Evolutionary conservation across 2,329 filamentous ascomycete genomes (phyloP).

Genomic region (Fonsecaea pugnacius): DNA sequence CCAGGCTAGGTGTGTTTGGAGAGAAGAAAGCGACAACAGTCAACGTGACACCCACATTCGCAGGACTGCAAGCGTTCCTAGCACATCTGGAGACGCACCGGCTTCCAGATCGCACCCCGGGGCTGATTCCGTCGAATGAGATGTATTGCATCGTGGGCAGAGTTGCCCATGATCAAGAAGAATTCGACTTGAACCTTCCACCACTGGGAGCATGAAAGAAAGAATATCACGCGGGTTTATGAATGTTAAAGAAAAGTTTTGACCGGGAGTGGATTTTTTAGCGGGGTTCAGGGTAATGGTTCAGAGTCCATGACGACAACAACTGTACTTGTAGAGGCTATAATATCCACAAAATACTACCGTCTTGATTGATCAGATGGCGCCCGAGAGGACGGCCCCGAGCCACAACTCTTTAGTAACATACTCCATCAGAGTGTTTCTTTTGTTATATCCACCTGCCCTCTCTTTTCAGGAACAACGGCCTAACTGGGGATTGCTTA

Average conservation of each 20-base stretch:
- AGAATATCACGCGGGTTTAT: background rate
- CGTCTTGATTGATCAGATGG: background rate
- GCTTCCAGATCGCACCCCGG: conserved; percentile 39
- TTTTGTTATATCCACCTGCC: background rate
- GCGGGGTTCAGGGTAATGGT: conserved; percentile 1
- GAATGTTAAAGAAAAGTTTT: background rate
- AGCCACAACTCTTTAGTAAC: background rate
- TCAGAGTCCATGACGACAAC: conserved; percentile 1
- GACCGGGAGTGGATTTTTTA: background rate
- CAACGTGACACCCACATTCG: conserved; percentile 42
- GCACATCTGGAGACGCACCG: conserved; percentile 48
- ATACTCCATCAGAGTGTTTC: background rate
- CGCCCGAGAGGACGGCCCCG: background rate
- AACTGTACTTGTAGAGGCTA: background rate
- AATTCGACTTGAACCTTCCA: conserved; percentile 55
- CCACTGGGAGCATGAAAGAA: conserved; percentile 30
- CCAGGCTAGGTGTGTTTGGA: conserved; percentile 17
- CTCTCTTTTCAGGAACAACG: background rate
- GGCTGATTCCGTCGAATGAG: conserved; percentile 46
- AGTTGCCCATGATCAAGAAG: conserved; percentile 46
- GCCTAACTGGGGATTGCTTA: background rate
- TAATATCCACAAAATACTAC: background rate
- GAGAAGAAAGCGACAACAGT: conserved; percentile 18
- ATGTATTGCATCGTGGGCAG: conserved; percentile 49
- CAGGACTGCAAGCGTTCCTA: conserved; percentile 49